These are phyloP conservation scores for Rachicladosporium sp. DNA, from an alignment of 2,329 filamentous ascomycete genomes.

Conservation along the genomic window DNA sequence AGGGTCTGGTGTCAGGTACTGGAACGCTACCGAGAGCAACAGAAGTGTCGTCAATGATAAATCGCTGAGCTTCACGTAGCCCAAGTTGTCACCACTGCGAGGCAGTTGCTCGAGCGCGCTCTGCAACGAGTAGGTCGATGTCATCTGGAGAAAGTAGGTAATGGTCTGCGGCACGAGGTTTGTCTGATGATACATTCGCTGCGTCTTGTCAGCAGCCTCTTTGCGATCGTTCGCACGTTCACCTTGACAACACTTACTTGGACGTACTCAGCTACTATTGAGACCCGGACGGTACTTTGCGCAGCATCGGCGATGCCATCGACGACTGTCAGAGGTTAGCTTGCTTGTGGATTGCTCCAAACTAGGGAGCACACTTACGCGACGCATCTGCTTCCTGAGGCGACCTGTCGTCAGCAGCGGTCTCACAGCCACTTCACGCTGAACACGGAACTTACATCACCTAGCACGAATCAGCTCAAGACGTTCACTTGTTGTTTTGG, in stretches of 20 bases:
- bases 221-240: no score
- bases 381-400: no score
- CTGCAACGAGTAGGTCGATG: slow-evolving; percentile 3
- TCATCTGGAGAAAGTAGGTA: slow-evolving; percentile 6
- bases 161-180: slow-evolving; percentile 6
- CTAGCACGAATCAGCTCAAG: no score
- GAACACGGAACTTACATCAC: no score
- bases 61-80: slow-evolving; percentile 5
- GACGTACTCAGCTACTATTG: slow-evolving; percentile 3
- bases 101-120: slow-evolving; percentile 3
- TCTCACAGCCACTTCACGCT: no score
- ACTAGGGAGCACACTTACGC: no score
- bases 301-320: slow-evolving; percentile 4
- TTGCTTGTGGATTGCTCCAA: no score
- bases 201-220: no score
- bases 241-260: background rate
- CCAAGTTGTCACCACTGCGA: slow-evolving; percentile 1
- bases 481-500: background rate
- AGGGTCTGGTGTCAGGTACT: slow-evolving; percentile 5
- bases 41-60: slow-evolving; percentile 2
- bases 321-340: no score
- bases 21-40: slow-evolving; percentile 4
- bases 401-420: no score
- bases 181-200: slow-evolving; percentile 5
- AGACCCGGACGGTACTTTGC: slow-evolving; percentile 3